Percentiles rank a stretch among this genome's conserved stretches.
These are phyloP conservation scores for Psilocybe azurescens DNA, from an alignment of 768 basidiomycete genomes.

Conservation along the genomic window DNA sequence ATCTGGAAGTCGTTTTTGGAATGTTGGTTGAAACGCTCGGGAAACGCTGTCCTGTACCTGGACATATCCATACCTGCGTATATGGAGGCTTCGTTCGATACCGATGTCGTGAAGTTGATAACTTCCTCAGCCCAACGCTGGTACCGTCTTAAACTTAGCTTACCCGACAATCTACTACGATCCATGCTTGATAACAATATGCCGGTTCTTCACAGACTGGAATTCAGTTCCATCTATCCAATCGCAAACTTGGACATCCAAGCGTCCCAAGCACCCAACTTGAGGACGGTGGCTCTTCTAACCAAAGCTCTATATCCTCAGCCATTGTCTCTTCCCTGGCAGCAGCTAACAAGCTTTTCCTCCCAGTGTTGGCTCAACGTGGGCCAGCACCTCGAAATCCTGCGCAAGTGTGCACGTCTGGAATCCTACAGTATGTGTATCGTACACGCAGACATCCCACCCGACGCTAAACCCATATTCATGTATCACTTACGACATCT, in stretches of 20 bases:
- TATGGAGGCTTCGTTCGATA: slow-evolving; percentile 18
- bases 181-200: slow-evolving; percentile 20
- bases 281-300: slow-evolving; percentile 23
- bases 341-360: slow-evolving; percentile 25
- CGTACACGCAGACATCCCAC: slow-evolving; percentile 19
- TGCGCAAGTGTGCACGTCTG: slow-evolving; percentile 28
- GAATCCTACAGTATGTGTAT: slow-evolving; percentile 26
- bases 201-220: slow-evolving; percentile 25
- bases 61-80: slow-evolving; percentile 22
- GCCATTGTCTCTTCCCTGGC: slow-evolving; percentile 21
- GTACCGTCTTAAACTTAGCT: slow-evolving; percentile 25
- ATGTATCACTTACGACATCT: slow-evolving; percentile 20
- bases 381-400: slow-evolving; percentile 29
- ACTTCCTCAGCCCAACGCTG: slow-evolving; percentile 24
- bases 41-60: slow-evolving; percentile 21
- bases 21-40: slow-evolving; percentile 26
- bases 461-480: slow-evolving; percentile 14
- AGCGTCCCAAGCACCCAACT: slow-evolving; percentile 19
- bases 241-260: slow-evolving; percentile 18
- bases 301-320: slow-evolving; percentile 24
- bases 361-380: slow-evolving; percentile 29
- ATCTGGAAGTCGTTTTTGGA: slow-evolving; percentile 21
- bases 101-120: slow-evolving; percentile 15
- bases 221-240: slow-evolving; percentile 24
- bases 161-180: slow-evolving; percentile 22